phyloP scores from a whole-genome alignment of 2,329 filamentous ascomycete genomes.

The Fusarium albosuccineum region DNA sequence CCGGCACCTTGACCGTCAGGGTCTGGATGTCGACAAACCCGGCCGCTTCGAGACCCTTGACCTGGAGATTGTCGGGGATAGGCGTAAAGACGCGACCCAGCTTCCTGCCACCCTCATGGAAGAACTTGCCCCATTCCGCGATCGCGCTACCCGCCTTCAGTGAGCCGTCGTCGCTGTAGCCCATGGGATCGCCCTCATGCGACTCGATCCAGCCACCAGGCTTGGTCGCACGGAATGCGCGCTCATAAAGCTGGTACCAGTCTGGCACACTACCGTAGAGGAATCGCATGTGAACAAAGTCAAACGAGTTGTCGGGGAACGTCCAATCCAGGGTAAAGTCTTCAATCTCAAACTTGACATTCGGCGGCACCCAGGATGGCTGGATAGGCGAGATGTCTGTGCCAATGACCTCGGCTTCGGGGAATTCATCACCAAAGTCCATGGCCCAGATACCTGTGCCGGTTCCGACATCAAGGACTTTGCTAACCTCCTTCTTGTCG shows the following conservation, averaged over 20 bases:
- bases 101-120: constrained; percentile 46
- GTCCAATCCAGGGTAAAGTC: constrained; percentile 50
- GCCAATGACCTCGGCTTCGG: constrained; percentile 60
- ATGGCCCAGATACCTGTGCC: constrained; percentile 59
- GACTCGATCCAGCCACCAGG: constrained; percentile 65
- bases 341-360: constrained; percentile 59
- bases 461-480: constrained; percentile 34
- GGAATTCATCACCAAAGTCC: constrained; percentile 62
- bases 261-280: constrained; percentile 69
- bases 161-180: constrained; percentile 48
- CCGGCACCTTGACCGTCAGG: constrained; percentile 39
- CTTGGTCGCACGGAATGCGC: constrained; percentile 64
- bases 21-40: constrained; percentile 39
- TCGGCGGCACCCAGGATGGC: constrained; percentile 61
- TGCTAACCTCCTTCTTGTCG: constrained; percentile 2
- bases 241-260: constrained; percentile 65
- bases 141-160: constrained; percentile 45
- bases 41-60: constrained; percentile 35
- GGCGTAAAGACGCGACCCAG: constrained; percentile 48
- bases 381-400: constrained; percentile 70
- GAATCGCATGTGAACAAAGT: constrained; percentile 71
- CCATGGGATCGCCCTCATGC: constrained; percentile 46
- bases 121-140: constrained; percentile 45
- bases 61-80: constrained; percentile 22
- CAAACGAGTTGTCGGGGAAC: constrained; percentile 56